These are phyloP conservation scores for Coniferiporia sulphurascens DNA, from an alignment of 1,284 basidiomycete species.

Conservation along the genomic window DNA sequence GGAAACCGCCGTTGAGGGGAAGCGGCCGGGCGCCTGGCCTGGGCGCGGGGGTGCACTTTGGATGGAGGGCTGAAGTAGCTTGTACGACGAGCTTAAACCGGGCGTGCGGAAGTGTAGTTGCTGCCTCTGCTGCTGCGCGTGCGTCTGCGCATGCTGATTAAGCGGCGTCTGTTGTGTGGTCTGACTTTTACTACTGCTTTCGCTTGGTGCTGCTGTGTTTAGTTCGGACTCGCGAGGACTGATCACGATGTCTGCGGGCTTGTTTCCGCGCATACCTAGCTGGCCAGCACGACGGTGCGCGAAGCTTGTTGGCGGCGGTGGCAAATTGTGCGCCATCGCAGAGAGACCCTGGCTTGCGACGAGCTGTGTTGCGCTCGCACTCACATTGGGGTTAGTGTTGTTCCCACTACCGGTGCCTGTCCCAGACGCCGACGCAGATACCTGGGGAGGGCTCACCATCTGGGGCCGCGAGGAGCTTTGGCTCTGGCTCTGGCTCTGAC, in stretches of 20 bases:
- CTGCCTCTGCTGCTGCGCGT: not conserved
- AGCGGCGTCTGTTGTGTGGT: constrained; percentile 31
- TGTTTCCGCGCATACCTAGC: constrained; percentile 53
- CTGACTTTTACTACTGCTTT: constrained; percentile 35
- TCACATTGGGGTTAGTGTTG: not conserved
- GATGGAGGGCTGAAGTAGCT: constrained; percentile 57
- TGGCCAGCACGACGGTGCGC: constrained; percentile 63
- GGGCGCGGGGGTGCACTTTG: constrained; percentile 69
- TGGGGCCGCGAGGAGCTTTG: not conserved
- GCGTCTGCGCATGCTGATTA: not conserved
- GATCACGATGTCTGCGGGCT: constrained; percentile 74
- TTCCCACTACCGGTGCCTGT: not conserved
- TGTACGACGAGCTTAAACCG: constrained; percentile 6
- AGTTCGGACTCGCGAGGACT: constrained; percentile 56
- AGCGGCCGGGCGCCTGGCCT: constrained; percentile 34
- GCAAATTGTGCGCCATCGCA: constrained; percentile 34
- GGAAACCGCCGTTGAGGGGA: constrained; percentile 27
- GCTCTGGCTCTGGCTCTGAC: not conserved
- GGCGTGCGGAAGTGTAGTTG: not conserved
- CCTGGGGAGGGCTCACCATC: constrained; percentile 3
- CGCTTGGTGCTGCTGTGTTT: constrained; percentile 1
- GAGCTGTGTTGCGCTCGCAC: constrained; percentile 7
- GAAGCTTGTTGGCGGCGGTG: constrained; percentile 69
- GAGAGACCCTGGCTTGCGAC: constrained; percentile 12
- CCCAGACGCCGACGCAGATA: not conserved